phyloP scores from a whole-genome alignment of 441 rosid genomes.

The Biscutella laevigata region DNA sequence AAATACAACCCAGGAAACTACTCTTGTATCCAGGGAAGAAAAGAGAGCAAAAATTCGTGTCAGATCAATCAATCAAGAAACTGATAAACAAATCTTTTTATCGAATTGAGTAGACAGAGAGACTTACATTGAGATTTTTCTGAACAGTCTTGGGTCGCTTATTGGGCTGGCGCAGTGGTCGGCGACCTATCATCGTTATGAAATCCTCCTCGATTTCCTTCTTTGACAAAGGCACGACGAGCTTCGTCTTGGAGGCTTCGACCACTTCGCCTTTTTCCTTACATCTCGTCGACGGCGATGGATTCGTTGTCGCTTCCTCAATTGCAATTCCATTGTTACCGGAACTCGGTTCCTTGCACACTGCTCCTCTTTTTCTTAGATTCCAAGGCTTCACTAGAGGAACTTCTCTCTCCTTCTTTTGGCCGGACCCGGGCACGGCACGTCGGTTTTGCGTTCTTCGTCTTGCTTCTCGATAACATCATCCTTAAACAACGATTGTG shows the following conservation, averaged over 20 bases:
- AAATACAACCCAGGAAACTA: slow-evolving; percentile 60
- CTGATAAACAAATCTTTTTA: background rate
- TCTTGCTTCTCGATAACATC: slow-evolving; percentile 6
- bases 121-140: slow-evolving; percentile 58
- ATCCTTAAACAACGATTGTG: slow-evolving; percentile 40
- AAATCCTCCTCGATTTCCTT: slow-evolving; percentile 76
- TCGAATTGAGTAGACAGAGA: background rate
- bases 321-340: slow-evolving; percentile 5
- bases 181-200: slow-evolving; percentile 35
- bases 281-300: slow-evolving; percentile 28
- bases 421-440: background rate
- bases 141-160: slow-evolving; percentile 55
- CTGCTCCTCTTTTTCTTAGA: slow-evolving; percentile 55
- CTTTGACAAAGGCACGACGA: slow-evolving; percentile 43
- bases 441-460: slow-evolving; percentile 7
- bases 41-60: background rate
- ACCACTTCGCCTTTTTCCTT: slow-evolving; percentile 26
- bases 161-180: slow-evolving; percentile 62
- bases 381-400: slow-evolving; percentile 55
- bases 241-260: slow-evolving; percentile 25
- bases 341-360: slow-evolving; percentile 37
- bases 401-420: slow-evolving; percentile 21
- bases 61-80: slow-evolving; percentile 10
- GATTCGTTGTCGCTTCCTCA: slow-evolving; percentile 19
- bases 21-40: slow-evolving; percentile 4